Evolutionary conservation across 2,329 filamentous ascomycete genomes (phyloP).

Genomic region (Aspergillus chevalieri): DNA sequence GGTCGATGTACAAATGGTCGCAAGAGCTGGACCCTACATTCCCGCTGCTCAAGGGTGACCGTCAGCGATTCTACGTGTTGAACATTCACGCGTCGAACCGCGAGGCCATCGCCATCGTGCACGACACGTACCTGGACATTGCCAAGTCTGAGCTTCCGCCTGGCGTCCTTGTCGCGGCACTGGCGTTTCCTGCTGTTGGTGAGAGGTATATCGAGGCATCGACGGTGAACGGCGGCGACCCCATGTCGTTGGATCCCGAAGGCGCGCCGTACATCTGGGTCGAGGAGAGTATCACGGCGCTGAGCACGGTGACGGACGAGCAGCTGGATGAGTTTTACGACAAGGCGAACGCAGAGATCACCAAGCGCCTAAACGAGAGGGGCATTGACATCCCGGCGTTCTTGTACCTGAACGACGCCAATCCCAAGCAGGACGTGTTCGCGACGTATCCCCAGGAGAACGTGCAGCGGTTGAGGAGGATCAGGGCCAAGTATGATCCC

Average conservation of each 20-base stretch:
- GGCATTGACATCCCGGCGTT: constrained; percentile 1
- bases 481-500: constrained; percentile 30
- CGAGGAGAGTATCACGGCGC: constrained; percentile 3
- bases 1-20: neutral
- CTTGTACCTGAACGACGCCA: constrained; percentile 34
- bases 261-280: constrained; percentile 6
- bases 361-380: neutral
- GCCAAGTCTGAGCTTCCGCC: neutral
- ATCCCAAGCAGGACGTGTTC: constrained; percentile 34
- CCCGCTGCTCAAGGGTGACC: neutral
- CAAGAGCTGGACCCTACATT: neutral
- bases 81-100: neutral
- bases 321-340: constrained; percentile 5
- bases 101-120: neutral
- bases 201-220: constrained; percentile 3
- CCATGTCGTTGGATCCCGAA: constrained; percentile 1
- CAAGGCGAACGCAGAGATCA: constrained; percentile 1
- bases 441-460: constrained; percentile 28
- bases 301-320: neutral
- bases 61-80: neutral
- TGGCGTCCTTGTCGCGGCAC: neutral
- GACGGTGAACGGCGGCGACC: constrained; percentile 3
- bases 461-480: constrained; percentile 24
- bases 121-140: neutral
- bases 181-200: constrained; percentile 2